Percentiles rank a stretch among this genome's conserved stretches.
Conservation (phyloP, 2,329 filamentous ascomycete genomes). For the Pseudogymnoascus sp. region DNA sequence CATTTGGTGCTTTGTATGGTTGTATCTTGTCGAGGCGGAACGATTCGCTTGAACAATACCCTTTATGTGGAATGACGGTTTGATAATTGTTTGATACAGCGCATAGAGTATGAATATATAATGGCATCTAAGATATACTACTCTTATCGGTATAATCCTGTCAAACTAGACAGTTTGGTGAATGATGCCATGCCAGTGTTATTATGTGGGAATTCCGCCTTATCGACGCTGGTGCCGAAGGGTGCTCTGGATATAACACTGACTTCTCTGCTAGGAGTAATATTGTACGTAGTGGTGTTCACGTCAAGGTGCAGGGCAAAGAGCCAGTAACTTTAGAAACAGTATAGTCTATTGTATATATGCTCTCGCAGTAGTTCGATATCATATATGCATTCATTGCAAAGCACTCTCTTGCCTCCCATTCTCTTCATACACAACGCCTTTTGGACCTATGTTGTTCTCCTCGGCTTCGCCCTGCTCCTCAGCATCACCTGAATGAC, state of each 20-base stretch:
- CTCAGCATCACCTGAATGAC: conserved; percentile 1
- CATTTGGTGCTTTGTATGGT: conserved; percentile 4
- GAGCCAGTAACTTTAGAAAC: not conserved
- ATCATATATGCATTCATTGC: not conserved
- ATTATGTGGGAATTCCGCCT: not conserved
- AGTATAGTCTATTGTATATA: conserved; percentile 6
- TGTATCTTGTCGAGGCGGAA: conserved; percentile 6
- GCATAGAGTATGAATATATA: conserved; percentile 6
- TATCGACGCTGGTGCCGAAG: not conserved
- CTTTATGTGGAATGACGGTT: conserved; percentile 5
- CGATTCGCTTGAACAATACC: not conserved
- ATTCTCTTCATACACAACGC: not conserved
- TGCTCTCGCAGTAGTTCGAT: not conserved
- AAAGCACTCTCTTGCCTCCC: not conserved
- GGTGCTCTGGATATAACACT: not conserved
- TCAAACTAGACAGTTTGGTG: not conserved
- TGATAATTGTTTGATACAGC: not conserved
- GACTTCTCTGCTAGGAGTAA: not conserved
- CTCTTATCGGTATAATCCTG: not conserved
- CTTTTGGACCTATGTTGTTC: not conserved
- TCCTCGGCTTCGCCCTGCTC: not conserved
- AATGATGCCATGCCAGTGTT: not conserved
- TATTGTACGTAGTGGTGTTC: not conserved
- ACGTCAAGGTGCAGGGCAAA: not conserved
- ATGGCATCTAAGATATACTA: not conserved